phyloP scores from a whole-genome alignment of 345 rosid genomes.

The Hevea brasiliensis region DNA sequence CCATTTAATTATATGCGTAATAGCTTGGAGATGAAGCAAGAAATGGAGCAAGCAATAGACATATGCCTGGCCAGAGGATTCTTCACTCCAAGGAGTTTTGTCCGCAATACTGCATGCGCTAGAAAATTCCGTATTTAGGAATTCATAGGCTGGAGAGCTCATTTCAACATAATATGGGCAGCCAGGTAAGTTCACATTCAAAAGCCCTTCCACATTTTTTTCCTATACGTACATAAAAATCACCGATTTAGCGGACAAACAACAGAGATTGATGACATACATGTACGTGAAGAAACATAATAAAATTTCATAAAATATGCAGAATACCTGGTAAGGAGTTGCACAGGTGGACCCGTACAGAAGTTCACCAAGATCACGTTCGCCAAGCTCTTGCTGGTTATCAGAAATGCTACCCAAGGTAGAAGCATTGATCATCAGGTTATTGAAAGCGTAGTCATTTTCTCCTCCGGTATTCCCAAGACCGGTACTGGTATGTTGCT shows the following conservation, averaged over 20 bases:
- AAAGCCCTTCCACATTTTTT: conserved; percentile 1
- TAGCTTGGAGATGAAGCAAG: no score
- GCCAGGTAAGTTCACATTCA: conserved; percentile 1
- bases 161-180: not conserved
- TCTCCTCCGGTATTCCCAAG: conserved; percentile 8
- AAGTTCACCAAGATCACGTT: not conserved
- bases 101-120: conserved; percentile 2
- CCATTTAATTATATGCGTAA: no score
- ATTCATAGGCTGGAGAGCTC: not conserved
- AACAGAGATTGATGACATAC: no score
- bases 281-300: no score
- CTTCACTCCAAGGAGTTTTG: conserved; percentile 4
- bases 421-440: not conserved
- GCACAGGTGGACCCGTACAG: not conserved
- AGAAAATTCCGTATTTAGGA: conserved; percentile 9
- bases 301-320: no score
- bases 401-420: not conserved
- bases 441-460: not conserved
- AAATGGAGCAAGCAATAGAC: not conserved
- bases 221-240: conserved; percentile 15
- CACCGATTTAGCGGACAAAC: no score
- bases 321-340: conserved; percentile 16
- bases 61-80: conserved; percentile 29
- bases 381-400: not conserved
- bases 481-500: conserved; percentile 1